Base-by-base conservation (phyloP, 140 eudicot genomes). In the Cichorium intybus region DNA sequence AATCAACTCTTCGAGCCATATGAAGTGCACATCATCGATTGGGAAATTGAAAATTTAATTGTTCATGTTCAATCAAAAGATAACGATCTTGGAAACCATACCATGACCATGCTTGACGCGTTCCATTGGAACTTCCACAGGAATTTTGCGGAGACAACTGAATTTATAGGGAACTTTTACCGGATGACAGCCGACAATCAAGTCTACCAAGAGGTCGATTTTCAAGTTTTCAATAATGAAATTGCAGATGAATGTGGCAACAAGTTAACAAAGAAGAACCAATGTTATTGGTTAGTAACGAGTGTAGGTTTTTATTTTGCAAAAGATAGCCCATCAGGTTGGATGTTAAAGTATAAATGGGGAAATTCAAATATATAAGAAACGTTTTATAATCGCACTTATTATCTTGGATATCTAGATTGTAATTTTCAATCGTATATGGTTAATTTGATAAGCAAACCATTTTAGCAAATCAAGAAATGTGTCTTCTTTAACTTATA, bases 121-220 rank as follows among this genome's bases (percentile, higher is more conserved):
- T 67, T 67, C 33, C 5, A 37, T 9, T 67, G 64, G 73, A 37
- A 11, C 17, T 39, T 53, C 4, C 54, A 41, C 9, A 11, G 62
- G 29, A 31, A 55, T 54, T 4, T 10, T 37, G 18, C 6, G 2
- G 53, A 67, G 24, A 23, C 35, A 21, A 37, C 20, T 15, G 1
- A 10, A 17, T 67, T 67, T 10, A 5, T 5, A 23, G 73, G 73
- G 3, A 54, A 55, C 28, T 68, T 68, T 55, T 55, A 37, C 15
- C 54, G 73, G 73, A 55, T 55, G 65, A 56, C 18, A 6, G 6
- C 47, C 4, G 21, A 55, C 16, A 3, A 18, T 43, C 34, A 43
- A 4, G 22, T 41, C 21, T 12, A 5, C 3, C 37, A 15, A 41
- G 27, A 55, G 15, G 64, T 15, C 0, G 10, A 35, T 16, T 67